Evolutionary conservation across 2,329 filamentous ascomycete species (phyloP).

Genomic region (Pseudogymnoascus verrucosus): DNA sequence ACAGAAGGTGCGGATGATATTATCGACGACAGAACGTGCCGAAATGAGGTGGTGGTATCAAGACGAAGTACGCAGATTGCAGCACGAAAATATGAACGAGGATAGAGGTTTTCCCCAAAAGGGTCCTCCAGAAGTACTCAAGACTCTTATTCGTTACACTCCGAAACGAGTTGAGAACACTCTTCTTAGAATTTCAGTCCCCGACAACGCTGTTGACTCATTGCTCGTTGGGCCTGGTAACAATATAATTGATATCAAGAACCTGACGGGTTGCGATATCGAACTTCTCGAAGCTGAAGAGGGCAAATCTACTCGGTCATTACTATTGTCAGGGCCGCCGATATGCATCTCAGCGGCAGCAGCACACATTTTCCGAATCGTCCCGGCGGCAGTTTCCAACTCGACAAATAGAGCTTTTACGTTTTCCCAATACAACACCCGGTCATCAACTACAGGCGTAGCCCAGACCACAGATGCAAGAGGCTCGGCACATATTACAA

Average conservation of each 20-base stretch:
- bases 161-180: not conserved
- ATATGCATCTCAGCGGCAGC: constrained; percentile 3
- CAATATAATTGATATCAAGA: constrained; percentile 8
- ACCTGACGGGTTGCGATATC: not conserved
- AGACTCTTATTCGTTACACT: not conserved
- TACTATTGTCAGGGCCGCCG: not conserved
- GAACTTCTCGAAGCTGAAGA: constrained; percentile 4
- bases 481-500: not conserved
- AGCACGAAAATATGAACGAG: not conserved
- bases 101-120: not conserved
- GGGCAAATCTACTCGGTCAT: not conserved
- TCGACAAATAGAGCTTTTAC: not conserved
- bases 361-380: not conserved
- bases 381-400: not conserved
- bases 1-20: constrained; percentile 2
- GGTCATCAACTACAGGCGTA: not conserved
- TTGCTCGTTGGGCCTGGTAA: not conserved
- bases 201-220: not conserved
- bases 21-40: not conserved
- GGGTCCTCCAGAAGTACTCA: not conserved
- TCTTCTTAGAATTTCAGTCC: not conserved
- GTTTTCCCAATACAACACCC: not conserved
- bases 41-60: constrained; percentile 6
- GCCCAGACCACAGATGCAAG: not conserved
- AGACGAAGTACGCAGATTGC: not conserved